Conservation (phyloP, 108 stramenopile genomes). For the Cyclostephanos tholiformis region DNA sequence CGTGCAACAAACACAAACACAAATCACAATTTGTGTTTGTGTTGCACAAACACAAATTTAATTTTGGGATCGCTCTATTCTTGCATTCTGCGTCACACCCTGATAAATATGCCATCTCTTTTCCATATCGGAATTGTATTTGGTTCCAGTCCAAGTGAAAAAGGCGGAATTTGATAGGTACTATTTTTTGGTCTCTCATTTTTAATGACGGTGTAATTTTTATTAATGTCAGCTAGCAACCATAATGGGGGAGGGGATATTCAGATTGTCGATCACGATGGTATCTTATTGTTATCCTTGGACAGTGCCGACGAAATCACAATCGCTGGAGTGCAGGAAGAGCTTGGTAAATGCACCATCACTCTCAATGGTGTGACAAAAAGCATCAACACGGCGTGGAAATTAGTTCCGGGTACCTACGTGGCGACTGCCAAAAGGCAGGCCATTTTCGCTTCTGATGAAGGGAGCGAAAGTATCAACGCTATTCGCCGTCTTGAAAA, state of each 20-base stretch:
- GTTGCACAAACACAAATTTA: too few relatives aligned
- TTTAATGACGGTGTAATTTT: too few relatives aligned
- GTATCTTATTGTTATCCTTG: slow-evolving; percentile 5
- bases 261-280: slow-evolving; percentile 9
- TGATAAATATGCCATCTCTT: too few relatives aligned
- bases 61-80: too few relatives aligned
- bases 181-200: too few relatives aligned
- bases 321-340: slow-evolving; percentile 13
- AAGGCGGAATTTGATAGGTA: too few relatives aligned
- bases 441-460: slow-evolving; percentile 12
- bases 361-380: slow-evolving; percentile 14
- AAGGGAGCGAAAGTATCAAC: slow-evolving; percentile 9
- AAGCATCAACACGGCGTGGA: slow-evolving; percentile 13
- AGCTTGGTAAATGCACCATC: slow-evolving; percentile 13
- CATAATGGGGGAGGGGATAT: slow-evolving; percentile 10
- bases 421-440: slow-evolving; percentile 14
- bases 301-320: slow-evolving; percentile 16
- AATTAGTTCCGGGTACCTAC: slow-evolving; percentile 15
- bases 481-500: slow-evolving; percentile 12
- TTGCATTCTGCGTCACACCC: too few relatives aligned
- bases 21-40: too few relatives aligned
- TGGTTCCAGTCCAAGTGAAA: too few relatives aligned
- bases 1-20: too few relatives aligned
- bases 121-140: too few relatives aligned
- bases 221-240: too few relatives aligned